Evolutionary conservation across 1,284 basidiomycete genomes (phyloP), one percentile per base, ranked within the genome.

Genomic region (Leccinum subfulvum): DNA sequence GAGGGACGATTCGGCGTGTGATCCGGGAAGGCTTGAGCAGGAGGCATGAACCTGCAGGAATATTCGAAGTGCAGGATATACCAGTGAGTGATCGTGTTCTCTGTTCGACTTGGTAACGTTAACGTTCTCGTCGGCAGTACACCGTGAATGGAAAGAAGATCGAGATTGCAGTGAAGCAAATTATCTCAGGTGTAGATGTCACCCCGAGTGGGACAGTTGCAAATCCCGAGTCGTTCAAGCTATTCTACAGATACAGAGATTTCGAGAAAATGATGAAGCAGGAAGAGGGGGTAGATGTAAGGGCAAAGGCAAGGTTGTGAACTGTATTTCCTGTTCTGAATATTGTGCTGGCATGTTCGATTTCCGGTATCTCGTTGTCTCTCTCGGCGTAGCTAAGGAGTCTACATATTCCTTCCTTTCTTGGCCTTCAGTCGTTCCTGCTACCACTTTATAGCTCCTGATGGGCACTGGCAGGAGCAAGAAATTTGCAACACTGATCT

Each of bases 101-200:
- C 28, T 58, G 8, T 11, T n/a, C 1, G 16, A 39, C 16, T 51
- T 30, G 41, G 4, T 18, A 55, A 28, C 23, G 16, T 58, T 60
- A 23, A 7, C 30, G 23, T 30, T 33, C 53, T n/a, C 51, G 26
- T 37, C 41, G 18, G 47, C 63, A 88, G 87, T 89, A 89, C 67
- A 90, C 87, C 0, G 84, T 88, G 3, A 90, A 89, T 57, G 84
- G 84, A 8, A 90, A 90, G 78, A 90, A 89, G 73, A 87, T 90
- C 51, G 88, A 90, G 74, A 88, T 90, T 44, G 87, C 87, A 2
- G 84, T 90, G 52, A 89, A 90, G 71, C 86, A 89, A 69, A 87
- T 90, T 61, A 81, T 90, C 37, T 89, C 87, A 13, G 88, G 87
- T 1, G 76, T 77, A 13, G 79, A 81, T 59, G 63, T 89, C 56